Conservation (phyloP, 169 alveolate species). For the Plasmodium billcollinsi region DNA sequence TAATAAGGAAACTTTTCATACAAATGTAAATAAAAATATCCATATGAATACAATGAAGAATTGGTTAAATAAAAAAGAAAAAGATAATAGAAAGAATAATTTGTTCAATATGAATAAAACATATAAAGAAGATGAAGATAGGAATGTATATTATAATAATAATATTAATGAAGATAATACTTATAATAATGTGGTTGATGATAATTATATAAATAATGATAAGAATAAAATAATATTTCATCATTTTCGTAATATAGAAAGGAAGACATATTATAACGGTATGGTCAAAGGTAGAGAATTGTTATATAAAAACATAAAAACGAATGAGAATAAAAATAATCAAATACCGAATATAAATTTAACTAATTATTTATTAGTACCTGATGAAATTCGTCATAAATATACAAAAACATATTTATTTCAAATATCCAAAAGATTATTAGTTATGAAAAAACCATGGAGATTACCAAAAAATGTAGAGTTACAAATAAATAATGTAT, state of each 20-base stretch:
- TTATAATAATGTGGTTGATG: not conserved
- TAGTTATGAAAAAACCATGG: constrained; percentile 88
- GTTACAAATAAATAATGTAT: constrained; percentile 82
- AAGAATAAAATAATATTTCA: constrained; percentile 15
- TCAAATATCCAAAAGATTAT: constrained; percentile 78
- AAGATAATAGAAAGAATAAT: constrained; percentile 11
- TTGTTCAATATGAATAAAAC: constrained; percentile 7
- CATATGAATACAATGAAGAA: not conserved
- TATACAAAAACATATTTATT: constrained; percentile 71
- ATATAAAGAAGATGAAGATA: no score
- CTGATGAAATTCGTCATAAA: constrained; percentile 75
- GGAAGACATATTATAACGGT: constrained; percentile 1
- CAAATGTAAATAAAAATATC: not conserved
- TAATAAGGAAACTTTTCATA: not conserved
- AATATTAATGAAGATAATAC: constrained; percentile 8
- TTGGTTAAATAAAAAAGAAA: not conserved
- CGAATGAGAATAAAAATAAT: constrained; percentile 19
- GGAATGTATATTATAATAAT: not conserved
- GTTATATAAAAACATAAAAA: not conserved
- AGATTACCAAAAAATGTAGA: constrained; percentile 83
- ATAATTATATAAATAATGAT: constrained; percentile 14
- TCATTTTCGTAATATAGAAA: constrained; percentile 21
- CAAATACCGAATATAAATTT: constrained; percentile 45
- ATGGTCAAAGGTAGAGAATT: not conserved
- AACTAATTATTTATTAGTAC: constrained; percentile 63